Evolutionary conservation across 805 yeast species (phyloP), one percentile per base, ranked within the genome.

Genomic region (Yarrowia sp.): DNA sequence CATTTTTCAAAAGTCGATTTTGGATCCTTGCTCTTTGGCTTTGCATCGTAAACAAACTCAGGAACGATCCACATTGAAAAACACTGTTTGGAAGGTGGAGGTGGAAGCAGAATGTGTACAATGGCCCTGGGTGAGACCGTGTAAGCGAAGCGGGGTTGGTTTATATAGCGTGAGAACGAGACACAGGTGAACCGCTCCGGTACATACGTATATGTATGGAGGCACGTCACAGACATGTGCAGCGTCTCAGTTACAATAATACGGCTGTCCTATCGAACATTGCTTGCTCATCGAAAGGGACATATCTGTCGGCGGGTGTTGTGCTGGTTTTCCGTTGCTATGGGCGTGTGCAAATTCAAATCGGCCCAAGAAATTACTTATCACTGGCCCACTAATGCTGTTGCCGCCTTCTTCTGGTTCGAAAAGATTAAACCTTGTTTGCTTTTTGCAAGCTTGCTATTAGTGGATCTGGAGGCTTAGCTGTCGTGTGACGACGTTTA

Each of bases 401-500:
- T n/a, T n/a, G n/a, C n/a, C 10, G 10, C 8, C 13, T 11, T 45
- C 8, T 31, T 4, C n/a, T 0, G 53, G 39, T n/a, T 11, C 53
- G 15, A 15, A 33, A 10, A 48, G 53, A 48, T 48, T 33, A 48
- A 48, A 48, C 55, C 55, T 48, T 35, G 55, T 11, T 48, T 48
- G 53, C 53, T 48, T 48, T 47, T 48, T 48, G 55, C 55, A 33
- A 41, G 55, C 32, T 48, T 48, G 55, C 55, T 48, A 32, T n/a
- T 11, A 15, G 51, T 18, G 36, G 36, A 32, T 48, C 31, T 48
- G 15, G 33, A 47, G 55, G 55, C 55, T 48, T 48, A 48, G 55
- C 28, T 18, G 55, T 48, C 55, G 55, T 48, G 55, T 48, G 55
- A 48, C 41, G 41, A 7, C 13, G 28, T 22, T 22, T 22, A 22